Base-by-base conservation (phyloP, 2,329 filamentous ascomycete genomes). In the Verticillium albo-atrum region DNA sequence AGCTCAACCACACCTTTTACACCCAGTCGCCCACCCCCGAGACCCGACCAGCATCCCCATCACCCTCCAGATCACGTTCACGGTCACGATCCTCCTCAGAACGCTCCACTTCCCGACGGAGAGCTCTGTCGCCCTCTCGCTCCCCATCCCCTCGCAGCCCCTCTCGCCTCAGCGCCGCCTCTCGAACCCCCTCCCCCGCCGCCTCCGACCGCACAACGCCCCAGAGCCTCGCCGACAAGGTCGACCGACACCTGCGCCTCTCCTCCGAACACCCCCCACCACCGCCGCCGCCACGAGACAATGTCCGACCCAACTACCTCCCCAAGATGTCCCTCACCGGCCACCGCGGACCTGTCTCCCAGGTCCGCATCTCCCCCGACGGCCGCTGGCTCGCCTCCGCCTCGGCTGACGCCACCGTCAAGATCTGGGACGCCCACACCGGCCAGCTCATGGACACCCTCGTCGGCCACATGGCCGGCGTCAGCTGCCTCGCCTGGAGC, bases 401-500 rank as follows among this genome's bases (percentile, higher is more conserved):
- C 57, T 96, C 92, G 34, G 92, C 94, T 23, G 95, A 99, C 75
- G 89, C 86, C 58, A 95, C 92, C 7, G 85, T 97, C 70, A 96
- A 95, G 74, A 88, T 98, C 61, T 99, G 95, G 93, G 87, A 93
- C 70, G 87, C 91, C 1, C 73, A 75, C 1, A 93, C 89, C 0
- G 94, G 93, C 54, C 83, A 82, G 59, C 88, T 95, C 62, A 86
- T 94, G 71, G 90, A 97, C 68, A 97, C 92, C 0, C 85, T 99
- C 26, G 90, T 97, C 68, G 95, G 93, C 6, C 95, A 99, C 76
- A 84, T 97, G 71, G 93, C 94, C 0, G 95, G 95, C 62, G 87
- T 99, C 20, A 96, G 91, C 32, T 94, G 92, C 42, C 83, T 99
- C 54, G 89, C 93, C n/a, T 99, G 95, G 95, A 89, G 89, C 61